Evolutionary conservation across 768 basidiomycete species (phyloP).

Genomic region (Tricholoma sp.): DNA sequence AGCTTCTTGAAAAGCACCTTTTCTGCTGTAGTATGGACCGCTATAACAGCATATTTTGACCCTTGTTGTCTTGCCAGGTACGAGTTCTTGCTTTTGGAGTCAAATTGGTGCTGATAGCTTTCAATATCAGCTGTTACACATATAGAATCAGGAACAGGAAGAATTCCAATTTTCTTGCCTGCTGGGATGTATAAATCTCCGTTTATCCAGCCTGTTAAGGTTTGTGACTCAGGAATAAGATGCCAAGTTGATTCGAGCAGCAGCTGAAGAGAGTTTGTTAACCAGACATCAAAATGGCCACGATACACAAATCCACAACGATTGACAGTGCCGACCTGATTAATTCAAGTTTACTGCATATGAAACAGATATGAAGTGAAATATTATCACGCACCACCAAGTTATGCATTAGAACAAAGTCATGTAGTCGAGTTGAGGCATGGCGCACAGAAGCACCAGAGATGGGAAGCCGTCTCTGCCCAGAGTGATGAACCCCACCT

Average conservation of each 20-base stretch:
- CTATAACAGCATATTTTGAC: conserved; percentile 18
- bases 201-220: conserved; percentile 6
- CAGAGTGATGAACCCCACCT: conserved; percentile 30
- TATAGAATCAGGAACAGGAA: conserved; percentile 1
- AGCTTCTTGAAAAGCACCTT: conserved; percentile 16
- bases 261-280: conserved; percentile 10
- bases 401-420: background rate
- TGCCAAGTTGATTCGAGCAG: background rate
- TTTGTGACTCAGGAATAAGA: background rate
- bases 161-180: conserved; percentile 1
- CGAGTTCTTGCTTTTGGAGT: background rate
- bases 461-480: conserved; percentile 15
- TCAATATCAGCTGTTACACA: background rate
- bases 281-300: conserved; percentile 17
- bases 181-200: conserved; percentile 3
- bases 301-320: conserved; percentile 12
- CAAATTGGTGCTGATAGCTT: background rate
- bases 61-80: conserved; percentile 14
- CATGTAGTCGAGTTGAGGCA: conserved; percentile 18
- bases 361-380: background rate
- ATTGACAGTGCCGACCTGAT: conserved; percentile 19
- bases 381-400: background rate
- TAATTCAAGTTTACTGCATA: conserved; percentile 23
- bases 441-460: conserved; percentile 19
- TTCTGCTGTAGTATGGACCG: conserved; percentile 18